Evolutionary conservation across 495 filamentous ascomycete genomes (phyloP), one percentile per base, ranked within the genome.

Genomic region (Clohesyomyces aquaticus): DNA sequence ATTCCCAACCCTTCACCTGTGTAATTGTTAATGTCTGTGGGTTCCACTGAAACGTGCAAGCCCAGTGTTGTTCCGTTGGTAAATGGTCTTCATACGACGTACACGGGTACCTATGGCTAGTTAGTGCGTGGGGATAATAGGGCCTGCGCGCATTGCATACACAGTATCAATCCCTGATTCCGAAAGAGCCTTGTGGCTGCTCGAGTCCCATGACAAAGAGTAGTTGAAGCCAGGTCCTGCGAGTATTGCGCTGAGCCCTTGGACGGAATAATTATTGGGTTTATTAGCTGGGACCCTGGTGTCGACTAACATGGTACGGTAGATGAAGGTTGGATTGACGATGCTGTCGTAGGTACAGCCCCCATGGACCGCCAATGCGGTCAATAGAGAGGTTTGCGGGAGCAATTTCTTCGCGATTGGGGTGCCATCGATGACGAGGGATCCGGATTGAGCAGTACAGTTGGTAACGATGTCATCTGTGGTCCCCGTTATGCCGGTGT

Each of bases 301-400:
- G n/a, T 28, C 18, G 42, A 45, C 45, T 14, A 26, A 46, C 38
- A 46, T 45, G 42, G 38, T 23, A 14, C 42, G 55, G 23, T 27
- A 35, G 28, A 28, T 49, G 27, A 59, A 59, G 1, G 56, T 59
- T 4, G 56, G 56, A 19, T 51, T 59, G 1, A 50, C 27, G 56
- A 59, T 18, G 23, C 43, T 49, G 19, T 59, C 43, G 21, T 32
- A 59, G 12, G 56, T 59, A 19, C 56, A 59, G 26, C 56, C 56
- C 18, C 56, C 56, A 8, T 59, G 56, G 14, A 11, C 27, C 1
- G 56, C 25, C 21, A 29, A 50, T 21, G 56, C 56, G 9, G 46
- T 50, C 10, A 51, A 26, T 3, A 59, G 56, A 11, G 56, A 59
- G 28, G 35, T 49, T 1, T 2, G 9, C 16, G 56, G 56, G 3